Base-by-base conservation (phyloP, 768 basidiomycete species). In the Tulasnella sp. region DNA sequence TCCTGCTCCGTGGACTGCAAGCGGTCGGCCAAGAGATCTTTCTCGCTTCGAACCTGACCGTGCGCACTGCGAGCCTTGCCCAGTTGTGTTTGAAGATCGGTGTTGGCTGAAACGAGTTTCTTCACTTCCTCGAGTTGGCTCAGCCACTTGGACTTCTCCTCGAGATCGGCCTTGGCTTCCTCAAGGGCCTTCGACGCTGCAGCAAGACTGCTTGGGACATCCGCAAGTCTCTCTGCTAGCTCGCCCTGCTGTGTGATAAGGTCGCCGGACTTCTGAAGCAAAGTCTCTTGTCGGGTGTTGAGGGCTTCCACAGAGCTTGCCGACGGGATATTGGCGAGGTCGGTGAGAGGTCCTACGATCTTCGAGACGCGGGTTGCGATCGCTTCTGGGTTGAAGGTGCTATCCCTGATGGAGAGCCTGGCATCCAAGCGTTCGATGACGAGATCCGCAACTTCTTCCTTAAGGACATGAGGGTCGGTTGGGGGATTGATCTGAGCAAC, bases 341-440 rank as follows among this genome's bases (percentile, higher is more conserved):
- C 84, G 72, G 90, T 80, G 5, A 87, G 82, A 32, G 83, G 84
- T 3, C 86, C 84, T 0, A 93, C 83, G 46, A 87, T 84, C 71
- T 92, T 90, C 1, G 85, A 83, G 7, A 94, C 86, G 80, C 86
- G 91, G 37, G 48, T 69, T 10, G 77, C 76, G 35, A 81, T 74
- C 13, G 67, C 39, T n/a, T 81, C 80, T 39, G 80, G 77, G 42
- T 70, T 79, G 42, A 57, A 40, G 9, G 51, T 40, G 46, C 91
- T 90, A 83, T 95, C 93, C 11, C 93, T 88, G 37, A 93, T 90
- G 48, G 92, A 88, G 71, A 95, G 87, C 26, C 93, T 89, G 15
- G 93, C 91, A 81, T 94, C 92, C 15, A 95, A 86, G 37, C 94
- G 89, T 82, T 94, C 94, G 10, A 95, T 92, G 1, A 95, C 94